Conservation (phyloP, 306 rosid species). For the apple (Malus domestica) region ASM211411v1 NC_041799.1:5533501-5534000, state of each 20-base stretch:
- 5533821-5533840: background rate
- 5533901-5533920: background rate
- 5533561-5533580: background rate
- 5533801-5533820: background rate
- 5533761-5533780: background rate
- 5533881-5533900: background rate
- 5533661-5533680: background rate
- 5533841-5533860: background rate
- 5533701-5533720: background rate
- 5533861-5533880: background rate
- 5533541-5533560: slow-evolving; percentile 3
- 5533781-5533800: background rate
- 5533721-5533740: background rate
- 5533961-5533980: too few species aligned
- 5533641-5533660: background rate
- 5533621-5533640: background rate
- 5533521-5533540: slow-evolving; percentile 50
- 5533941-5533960: too few species aligned
- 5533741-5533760: background rate
- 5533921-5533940: too few species aligned
- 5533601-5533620: background rate
- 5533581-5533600: slow-evolving; percentile 10
- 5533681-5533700: background rate
- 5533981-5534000: background rate
- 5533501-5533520: slow-evolving; percentile 85